A percentile compares a stretch with the other conserved stretches of the same genome.
phyloP scores from a whole-genome alignment of 345 rosid species.

The Acer yangbiense region DNA sequence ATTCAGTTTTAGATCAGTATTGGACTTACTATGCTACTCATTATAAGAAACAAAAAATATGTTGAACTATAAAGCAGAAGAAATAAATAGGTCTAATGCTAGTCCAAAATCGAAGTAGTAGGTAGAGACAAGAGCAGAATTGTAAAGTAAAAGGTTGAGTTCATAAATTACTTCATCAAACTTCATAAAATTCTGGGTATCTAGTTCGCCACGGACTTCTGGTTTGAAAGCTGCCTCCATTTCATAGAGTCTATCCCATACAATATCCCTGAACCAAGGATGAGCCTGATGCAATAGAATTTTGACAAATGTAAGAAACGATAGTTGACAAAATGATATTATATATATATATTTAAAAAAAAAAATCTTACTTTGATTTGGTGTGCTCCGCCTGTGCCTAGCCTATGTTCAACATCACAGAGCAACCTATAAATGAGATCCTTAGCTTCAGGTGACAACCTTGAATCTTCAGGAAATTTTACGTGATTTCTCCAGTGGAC shows the following conservation, averaged over 20 bases:
- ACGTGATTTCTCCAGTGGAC: conserved; percentile 92
- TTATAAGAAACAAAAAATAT: not conserved
- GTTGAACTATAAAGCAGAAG: not conserved
- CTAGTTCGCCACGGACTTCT: conserved; percentile 90
- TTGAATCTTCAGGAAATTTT: conserved; percentile 82
- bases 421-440: conserved; percentile 86
- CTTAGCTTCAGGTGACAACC: conserved; percentile 71
- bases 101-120: not conserved
- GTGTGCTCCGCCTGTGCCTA: conserved; percentile 82
- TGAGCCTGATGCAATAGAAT: conserved; percentile 61
- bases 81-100: not conserved
- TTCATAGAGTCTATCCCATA: conserved; percentile 91
- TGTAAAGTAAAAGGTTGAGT: conserved; percentile 13
- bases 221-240: conserved; percentile 96
- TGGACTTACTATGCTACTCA: not conserved
- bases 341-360: not conserved
- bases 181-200: conserved; percentile 95
- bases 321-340: conserved; percentile 16
- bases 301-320: conserved; percentile 17
- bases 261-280: conserved; percentile 82
- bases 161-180: conserved; percentile 77
- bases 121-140: conserved; percentile 10
- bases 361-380: conserved; percentile 75
- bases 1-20: not conserved
- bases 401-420: conserved; percentile 87